Base-by-base conservation (phyloP, 2,329 filamentous ascomycete genomes). In the Fusarium metavorans region DNA sequence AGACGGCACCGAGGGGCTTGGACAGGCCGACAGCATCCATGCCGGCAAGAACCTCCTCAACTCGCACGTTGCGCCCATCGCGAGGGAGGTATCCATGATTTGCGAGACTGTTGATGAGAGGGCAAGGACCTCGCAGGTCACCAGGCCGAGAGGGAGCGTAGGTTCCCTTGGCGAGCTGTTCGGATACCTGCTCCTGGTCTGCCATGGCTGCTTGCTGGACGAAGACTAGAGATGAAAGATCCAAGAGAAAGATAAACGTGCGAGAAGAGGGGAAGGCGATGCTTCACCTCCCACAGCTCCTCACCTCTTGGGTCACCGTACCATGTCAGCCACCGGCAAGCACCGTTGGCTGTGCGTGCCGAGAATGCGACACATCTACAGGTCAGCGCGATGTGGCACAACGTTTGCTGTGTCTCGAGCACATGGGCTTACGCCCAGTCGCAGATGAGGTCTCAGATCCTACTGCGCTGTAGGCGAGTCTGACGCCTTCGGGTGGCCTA, bases 31-130 rank as follows among this genome's bases (percentile, higher is more conserved):
- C 34, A n/a, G 67, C 34, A 14, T 71, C 58, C 68, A 78, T 60
- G 6, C 63, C 76, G 2, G 66, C 68, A 16, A 70, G 68, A 23
- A 78, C 43, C 37, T 78, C 71, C 16, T 71, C 68, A 3, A 71
- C 43, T 4, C 64, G 68, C 9, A 72, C 72, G 34, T 73, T 76
- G 50, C 73, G 68, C 4, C 76, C 76, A 43, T 78, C 67, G 8
- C 76, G 68, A 14, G 73, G 73, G 7, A 78, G 68, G 62, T 78
- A 78, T 23, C 76, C 76, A 57, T 78, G 76, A 59, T 78, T 78
- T 41, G 76, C 76, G 14, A 78, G 76, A 14, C 48, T 64, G 25
- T 78, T 78, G 32, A 77, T 68, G 37, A 78, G 57, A n/a, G 76
- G 76, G 27, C 76, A 78, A 16, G 76, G 76, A 8, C 76, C 58